Evolutionary conservation across 805 yeast species (phyloP).

Genomic region (Tetrapisispora arboricola): DNA sequence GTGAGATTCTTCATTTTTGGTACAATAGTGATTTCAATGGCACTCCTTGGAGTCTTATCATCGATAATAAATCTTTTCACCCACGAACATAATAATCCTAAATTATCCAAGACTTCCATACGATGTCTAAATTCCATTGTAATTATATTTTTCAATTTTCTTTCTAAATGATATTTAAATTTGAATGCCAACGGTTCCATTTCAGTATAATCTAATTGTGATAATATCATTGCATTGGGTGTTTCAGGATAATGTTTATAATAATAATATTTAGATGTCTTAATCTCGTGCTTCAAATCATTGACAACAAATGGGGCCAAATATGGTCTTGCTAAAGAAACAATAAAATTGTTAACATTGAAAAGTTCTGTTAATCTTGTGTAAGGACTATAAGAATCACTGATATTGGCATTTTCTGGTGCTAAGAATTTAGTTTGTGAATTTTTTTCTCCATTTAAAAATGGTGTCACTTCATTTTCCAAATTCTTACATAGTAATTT

Average conservation of each 20-base stretch:
- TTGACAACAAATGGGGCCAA: constrained; percentile 80
- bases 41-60: constrained; percentile 71
- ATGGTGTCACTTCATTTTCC: constrained; percentile 50
- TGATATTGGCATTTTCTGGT: constrained; percentile 37
- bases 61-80: constrained; percentile 74
- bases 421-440: constrained; percentile 28
- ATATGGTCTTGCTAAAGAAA: constrained; percentile 88
- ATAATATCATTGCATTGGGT: constrained; percentile 14
- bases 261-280: constrained; percentile 29
- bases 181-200: constrained; percentile 30
- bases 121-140: constrained; percentile 81
- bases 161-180: constrained; percentile 27
- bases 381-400: constrained; percentile 58
- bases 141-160: constrained; percentile 42
- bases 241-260: constrained; percentile 33
- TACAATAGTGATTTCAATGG: constrained; percentile 81
- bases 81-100: constrained; percentile 63
- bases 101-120: constrained; percentile 63
- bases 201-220: constrained; percentile 26
- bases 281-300: constrained; percentile 64
- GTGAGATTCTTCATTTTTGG: constrained; percentile 71
- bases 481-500: constrained; percentile 51
- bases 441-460: constrained; percentile 33
- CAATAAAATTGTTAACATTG: constrained; percentile 88
- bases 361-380: constrained; percentile 83